Evolutionary conservation across 2,329 filamentous ascomycete genomes (phyloP), one percentile per base, ranked within the genome.

Genomic region (Cordyceps cateniannulata): DNA sequence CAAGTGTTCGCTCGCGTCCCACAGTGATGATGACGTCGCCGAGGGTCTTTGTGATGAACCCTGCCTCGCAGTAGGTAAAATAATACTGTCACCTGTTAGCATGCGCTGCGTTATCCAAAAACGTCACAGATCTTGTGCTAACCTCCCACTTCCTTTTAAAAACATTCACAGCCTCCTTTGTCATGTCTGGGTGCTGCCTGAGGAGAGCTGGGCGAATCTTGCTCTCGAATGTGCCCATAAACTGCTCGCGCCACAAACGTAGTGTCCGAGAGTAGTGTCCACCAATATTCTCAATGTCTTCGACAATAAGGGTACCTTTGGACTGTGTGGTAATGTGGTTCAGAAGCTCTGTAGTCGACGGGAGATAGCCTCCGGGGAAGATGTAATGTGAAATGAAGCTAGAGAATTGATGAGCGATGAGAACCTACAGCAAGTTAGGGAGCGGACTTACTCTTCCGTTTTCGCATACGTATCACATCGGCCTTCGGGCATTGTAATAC

Each of bases 361-460:
- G 84, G 7, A 91, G 75, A 68, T 91, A 87, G 1, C 88, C 89
- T n/a, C 88, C 88, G 0, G 88, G 89, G 72, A 92, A 91, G 59
- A 91, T 91, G 72, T 91, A 90, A 63, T 86, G 85, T 61, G 87
- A 83, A 69, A 91, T 90, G 72, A 91, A 91, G 69, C 78, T 80
- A 61, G 4, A 32, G 24, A 38, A 25, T 51, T 51, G 22, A 53
- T 64, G 60, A 62, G 62, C 51, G 12, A 38, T 8, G 14, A 20
- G 5, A 1, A 5, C 16, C 6, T 14, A 24, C 3, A n/a, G 25
- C 3, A 24, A 16, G 10, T 4, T 25, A 47, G 3, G 16, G 5
- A 10, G 8, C 9, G 2, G 16, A 72, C 77, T 72, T 63, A 81
- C 79, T 90, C 88, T 70, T 88, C 84, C 3, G 82, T 81, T 66